Base-by-base conservation (phyloP, 768 basidiomycete species). In the Tricholoma hemisulphureum region DNA sequence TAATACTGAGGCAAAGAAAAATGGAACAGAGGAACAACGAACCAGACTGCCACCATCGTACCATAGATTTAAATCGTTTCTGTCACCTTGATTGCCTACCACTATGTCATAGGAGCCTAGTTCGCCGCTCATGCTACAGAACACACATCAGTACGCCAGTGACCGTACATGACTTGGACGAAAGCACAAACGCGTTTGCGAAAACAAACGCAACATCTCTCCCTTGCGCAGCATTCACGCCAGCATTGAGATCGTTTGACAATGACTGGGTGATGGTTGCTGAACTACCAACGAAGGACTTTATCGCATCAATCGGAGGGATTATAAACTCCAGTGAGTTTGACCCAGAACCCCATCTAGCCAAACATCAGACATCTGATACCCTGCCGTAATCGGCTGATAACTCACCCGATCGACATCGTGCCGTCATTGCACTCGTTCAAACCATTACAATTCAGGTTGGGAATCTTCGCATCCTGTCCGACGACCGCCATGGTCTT, bases 141-240 rank as follows among this genome's bases (percentile, higher is more conserved):
- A 39, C 23, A 26, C 31, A 16, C 8, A 35, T 53, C 3, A 26
- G 52, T 0, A 10, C 7, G 10, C 4, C n/a, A 9, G 16, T 28
- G 24, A 68, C 67, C 37, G 70, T 65, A n/a, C 16, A 16, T 4
- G 8, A 11, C 34, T 3, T n/a, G 2, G 21, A 53, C 32, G 1
- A 56, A n/a, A 20, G 14, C 10, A 71, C 78, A 61, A 61, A 81
- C 71, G 84, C 80, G 58, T 86, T 84, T 34, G 80, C 82, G 60
- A 86, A 83, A 4, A 87, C 86, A 20, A 86, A 76, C 4, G 80
- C 81, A 11, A 84, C 78, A 50, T 88, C 84, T 45, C 80, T 79
- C 6, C 77, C 75, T 43, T 59, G 63, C 0, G 82, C 82, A 43
- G 77, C 79, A 31, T 68, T 68, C 6, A 67, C 62, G 8, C 73